Percentiles rank a stretch among this genome's conserved stretches.
phyloP scores from a whole-genome alignment of 805 yeast genomes.

The Saccharomyces mikatae region DNA sequence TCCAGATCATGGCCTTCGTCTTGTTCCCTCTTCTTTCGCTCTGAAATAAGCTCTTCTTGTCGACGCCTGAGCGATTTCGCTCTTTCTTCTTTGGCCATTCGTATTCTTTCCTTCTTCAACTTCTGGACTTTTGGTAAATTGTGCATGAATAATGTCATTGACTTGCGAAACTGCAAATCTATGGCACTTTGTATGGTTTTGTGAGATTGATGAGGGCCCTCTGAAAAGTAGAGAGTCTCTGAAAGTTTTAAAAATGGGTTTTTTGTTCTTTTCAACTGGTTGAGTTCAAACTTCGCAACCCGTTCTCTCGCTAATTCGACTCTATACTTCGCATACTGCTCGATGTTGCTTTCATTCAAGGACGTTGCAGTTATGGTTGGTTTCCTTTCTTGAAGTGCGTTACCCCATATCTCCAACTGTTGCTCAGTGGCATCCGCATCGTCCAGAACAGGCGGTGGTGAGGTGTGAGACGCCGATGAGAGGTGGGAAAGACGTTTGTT shows the following conservation, averaged over 20 bases:
- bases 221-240: background rate
- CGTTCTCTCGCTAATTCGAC: conserved; percentile 31
- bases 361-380: conserved; percentile 10
- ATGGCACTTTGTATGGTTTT: background rate
- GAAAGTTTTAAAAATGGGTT: conserved; percentile 26
- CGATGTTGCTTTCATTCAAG: conserved; percentile 40
- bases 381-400: conserved; percentile 1
- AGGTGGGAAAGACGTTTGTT: conserved; percentile 3
- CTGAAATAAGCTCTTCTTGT: conserved; percentile 4
- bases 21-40: conserved; percentile 24
- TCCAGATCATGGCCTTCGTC: conserved; percentile 21
- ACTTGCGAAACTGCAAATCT: background rate
- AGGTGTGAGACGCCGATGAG: background rate
- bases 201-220: background rate
- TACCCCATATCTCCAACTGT: background rate
- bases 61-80: conserved; percentile 19
- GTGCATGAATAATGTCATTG: conserved; percentile 5
- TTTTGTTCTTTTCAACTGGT: conserved; percentile 12
- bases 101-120: conserved; percentile 17
- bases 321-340: conserved; percentile 47
- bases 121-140: conserved; percentile 11
- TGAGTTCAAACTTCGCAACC: conserved; percentile 22
- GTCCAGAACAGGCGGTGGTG: background rate
- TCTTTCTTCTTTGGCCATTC: conserved; percentile 30
- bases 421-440: conserved; percentile 1